phyloP scores from a whole-genome alignment of 2,329 filamentous ascomycete genomes.

The Cordyceps cateniannulata region DNA sequence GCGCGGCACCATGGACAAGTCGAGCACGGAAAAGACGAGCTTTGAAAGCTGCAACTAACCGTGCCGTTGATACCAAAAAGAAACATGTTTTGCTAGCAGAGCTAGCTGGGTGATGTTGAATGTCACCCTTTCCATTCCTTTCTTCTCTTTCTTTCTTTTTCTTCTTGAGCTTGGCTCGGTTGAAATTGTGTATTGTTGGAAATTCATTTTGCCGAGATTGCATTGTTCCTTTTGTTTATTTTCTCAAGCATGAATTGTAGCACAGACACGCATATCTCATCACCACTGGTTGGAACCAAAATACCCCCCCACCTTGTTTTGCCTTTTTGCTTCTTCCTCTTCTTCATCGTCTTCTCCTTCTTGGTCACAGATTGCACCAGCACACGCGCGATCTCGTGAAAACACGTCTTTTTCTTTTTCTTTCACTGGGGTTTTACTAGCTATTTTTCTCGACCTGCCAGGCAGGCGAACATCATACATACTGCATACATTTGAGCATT shows the following conservation, averaged over 20 bases:
- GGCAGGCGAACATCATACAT: not conserved
- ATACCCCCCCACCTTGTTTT: conserved; percentile 21
- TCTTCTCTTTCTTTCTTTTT: not conserved
- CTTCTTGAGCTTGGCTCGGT: not conserved
- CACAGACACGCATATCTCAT: not conserved
- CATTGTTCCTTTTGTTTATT: not conserved
- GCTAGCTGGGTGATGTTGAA: conserved; percentile 13
- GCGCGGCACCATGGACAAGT: conserved; percentile 45
- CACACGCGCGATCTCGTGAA: not conserved
- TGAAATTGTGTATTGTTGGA: conserved; percentile 6
- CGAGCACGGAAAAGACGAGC: conserved; percentile 42
- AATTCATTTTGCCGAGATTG: not conserved
- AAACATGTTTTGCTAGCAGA: not conserved
- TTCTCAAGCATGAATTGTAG: conserved; percentile 2
- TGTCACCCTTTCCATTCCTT: not conserved
- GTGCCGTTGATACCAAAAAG: not conserved
- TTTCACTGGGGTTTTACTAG: not conserved
- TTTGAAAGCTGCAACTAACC: conserved; percentile 27
- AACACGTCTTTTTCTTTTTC: not conserved
- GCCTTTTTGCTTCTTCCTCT: not conserved
- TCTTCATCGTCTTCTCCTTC: not conserved
- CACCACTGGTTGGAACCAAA: conserved; percentile 20
- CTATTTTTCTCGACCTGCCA: not conserved
- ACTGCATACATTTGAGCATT: not conserved
- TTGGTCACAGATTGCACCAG: not conserved